Evolutionary conservation across 1,284 basidiomycete species (phyloP).

Genomic region (Melampsora americana): DNA sequence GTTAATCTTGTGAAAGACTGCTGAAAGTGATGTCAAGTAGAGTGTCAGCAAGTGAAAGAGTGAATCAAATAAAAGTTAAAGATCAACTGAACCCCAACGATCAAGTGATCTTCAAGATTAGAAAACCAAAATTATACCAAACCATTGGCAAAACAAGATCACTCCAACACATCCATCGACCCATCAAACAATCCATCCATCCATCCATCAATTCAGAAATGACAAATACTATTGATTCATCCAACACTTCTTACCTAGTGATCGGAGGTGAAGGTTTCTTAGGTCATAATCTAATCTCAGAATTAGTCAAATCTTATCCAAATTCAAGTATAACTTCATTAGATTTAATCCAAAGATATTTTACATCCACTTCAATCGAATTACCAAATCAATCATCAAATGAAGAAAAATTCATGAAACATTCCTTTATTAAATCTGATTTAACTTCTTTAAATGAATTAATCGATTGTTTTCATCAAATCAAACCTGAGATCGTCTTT

Average conservation of each 20-base stretch:
- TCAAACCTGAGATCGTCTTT: slow-evolving; percentile 72
- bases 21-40: too few species aligned
- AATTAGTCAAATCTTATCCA: slow-evolving; percentile 73
- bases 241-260: slow-evolving; percentile 58
- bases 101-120: too few species aligned
- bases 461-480: slow-evolving; percentile 57
- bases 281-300: slow-evolving; percentile 81
- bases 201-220: too few species aligned
- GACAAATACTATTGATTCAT: too few species aligned
- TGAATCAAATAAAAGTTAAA: too few species aligned
- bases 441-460: slow-evolving; percentile 48
- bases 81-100: too few species aligned
- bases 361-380: slow-evolving; percentile 66
- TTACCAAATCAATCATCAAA: slow-evolving; percentile 77
- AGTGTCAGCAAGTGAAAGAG: too few species aligned
- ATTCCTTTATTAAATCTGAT: slow-evolving; percentile 69
- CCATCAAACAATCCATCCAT: too few species aligned
- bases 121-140: too few species aligned
- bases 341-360: slow-evolving; percentile 82
- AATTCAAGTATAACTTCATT: slow-evolving; percentile 66
- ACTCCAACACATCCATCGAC: too few species aligned
- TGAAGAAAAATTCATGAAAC: slow-evolving; percentile 62
- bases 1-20: too few species aligned
- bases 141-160: too few species aligned
- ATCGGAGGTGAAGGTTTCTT: slow-evolving; percentile 90